phyloP scores from a whole-genome alignment of 805 yeast species.

The Pichia heedii region DNA sequence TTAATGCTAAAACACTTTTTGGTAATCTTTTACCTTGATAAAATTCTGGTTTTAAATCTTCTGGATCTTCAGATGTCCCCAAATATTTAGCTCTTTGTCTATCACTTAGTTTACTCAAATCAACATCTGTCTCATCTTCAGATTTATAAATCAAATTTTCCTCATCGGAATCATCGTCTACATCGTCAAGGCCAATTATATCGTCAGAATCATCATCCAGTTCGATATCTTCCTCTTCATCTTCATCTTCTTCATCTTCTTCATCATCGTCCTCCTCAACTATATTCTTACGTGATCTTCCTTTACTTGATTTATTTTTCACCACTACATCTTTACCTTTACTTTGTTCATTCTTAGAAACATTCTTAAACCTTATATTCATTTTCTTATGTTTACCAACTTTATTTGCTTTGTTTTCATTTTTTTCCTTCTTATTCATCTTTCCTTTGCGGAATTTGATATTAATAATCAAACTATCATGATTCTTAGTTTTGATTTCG shows the following conservation, averaged over 20 bases:
- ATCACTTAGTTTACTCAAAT: constrained; percentile 38
- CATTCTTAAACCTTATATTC: background rate
- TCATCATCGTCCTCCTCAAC: constrained; percentile 1
- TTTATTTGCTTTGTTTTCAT: background rate
- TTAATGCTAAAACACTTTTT: constrained; percentile 27
- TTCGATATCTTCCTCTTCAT: constrained; percentile 7
- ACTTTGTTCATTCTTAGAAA: background rate
- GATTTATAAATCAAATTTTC: constrained; percentile 21
- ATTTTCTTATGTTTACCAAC: too few species aligned
- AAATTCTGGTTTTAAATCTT: constrained; percentile 3
- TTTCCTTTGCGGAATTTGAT: background rate
- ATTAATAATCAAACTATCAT: background rate
- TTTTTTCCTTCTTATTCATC: too few species aligned
- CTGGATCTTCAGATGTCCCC: constrained; percentile 24
- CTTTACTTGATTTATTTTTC: too few species aligned
- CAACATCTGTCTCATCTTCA: constrained; percentile 13
- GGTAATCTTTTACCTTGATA: constrained; percentile 11
- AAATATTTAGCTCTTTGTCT: constrained; percentile 41
- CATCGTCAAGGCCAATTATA: constrained; percentile 7
- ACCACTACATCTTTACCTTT: too few species aligned
- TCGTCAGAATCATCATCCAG: constrained; percentile 2
- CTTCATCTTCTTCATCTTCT: constrained; percentile 3
- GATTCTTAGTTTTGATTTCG: background rate
- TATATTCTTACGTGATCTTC: background rate
- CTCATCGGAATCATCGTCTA: constrained; percentile 5